phyloP scores from a whole-genome alignment of 352 stramenopile species.

The Pythium guiyangense region DNA sequence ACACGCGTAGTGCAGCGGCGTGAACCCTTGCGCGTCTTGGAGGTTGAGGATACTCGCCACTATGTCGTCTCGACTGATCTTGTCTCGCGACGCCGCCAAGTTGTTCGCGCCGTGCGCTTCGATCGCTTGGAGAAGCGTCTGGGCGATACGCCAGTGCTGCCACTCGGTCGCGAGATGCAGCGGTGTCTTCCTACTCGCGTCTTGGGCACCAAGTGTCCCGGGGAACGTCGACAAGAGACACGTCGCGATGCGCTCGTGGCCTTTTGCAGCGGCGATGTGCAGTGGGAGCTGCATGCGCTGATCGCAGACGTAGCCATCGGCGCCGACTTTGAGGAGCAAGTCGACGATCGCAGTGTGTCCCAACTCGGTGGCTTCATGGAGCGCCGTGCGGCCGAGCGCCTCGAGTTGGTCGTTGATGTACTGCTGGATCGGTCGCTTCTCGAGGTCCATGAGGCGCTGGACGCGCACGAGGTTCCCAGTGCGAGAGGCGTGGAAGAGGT shows the following conservation, averaged over 20 bases:
- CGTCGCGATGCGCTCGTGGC: conserved; percentile 40
- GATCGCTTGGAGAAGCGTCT: conserved; percentile 25
- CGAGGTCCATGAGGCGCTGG: conserved; percentile 47
- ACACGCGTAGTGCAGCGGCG: conserved; percentile 51
- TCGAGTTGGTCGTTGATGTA: conserved; percentile 51
- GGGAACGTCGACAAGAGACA: conserved; percentile 44
- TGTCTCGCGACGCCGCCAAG: neutral
- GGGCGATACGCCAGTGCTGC: conserved; percentile 27
- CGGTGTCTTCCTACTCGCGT: conserved; percentile 36
- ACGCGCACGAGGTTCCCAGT: conserved; percentile 53
- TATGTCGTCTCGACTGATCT: neutral
- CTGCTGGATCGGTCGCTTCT: conserved; percentile 39
- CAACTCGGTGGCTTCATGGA: conserved; percentile 59
- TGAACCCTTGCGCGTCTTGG: conserved; percentile 52
- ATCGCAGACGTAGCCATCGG: conserved; percentile 47
- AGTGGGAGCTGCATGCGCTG: conserved; percentile 38
- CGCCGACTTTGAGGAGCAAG: conserved; percentile 50
- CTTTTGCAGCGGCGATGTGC: conserved; percentile 42
- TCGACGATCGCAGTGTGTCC: conserved; percentile 54
- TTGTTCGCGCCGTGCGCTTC: neutral
- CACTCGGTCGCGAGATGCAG: conserved; percentile 43
- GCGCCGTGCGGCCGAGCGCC: conserved; percentile 31
- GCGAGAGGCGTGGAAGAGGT: conserved; percentile 45
- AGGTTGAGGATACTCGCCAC: conserved; percentile 3
- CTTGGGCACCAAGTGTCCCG: conserved; percentile 24